Percentiles rank a stretch among this genome's conserved stretches.
These are phyloP conservation scores for Hyaloperonospora brassicae DNA, from an alignment of 352 stramenopile genomes.

Conservation along the genomic window DNA sequence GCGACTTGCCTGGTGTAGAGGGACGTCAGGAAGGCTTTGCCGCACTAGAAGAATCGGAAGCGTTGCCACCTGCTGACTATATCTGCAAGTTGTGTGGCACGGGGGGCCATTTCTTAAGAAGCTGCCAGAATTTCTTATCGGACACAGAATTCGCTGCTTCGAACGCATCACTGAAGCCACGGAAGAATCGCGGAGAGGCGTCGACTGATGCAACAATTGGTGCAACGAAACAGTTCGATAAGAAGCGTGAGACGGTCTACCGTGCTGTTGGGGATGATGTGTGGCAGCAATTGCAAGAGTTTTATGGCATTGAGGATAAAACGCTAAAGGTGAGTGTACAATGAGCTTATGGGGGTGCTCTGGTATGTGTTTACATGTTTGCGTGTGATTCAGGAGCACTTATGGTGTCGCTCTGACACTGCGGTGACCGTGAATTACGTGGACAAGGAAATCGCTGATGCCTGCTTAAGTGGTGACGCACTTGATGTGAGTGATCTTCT, in stretches of 20 bases:
- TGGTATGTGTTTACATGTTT: neutral
- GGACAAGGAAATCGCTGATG: slow-evolving; percentile 50
- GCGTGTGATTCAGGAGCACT: slow-evolving; percentile 18
- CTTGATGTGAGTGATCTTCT: slow-evolving; percentile 36
- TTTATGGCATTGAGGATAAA: slow-evolving; percentile 57
- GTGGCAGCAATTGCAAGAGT: slow-evolving; percentile 46
- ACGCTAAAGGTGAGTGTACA: slow-evolving; percentile 32
- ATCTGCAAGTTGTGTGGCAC: slow-evolving; percentile 67
- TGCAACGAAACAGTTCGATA: slow-evolving; percentile 23
- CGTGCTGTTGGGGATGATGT: slow-evolving; percentile 51
- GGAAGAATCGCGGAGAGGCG: slow-evolving; percentile 34
- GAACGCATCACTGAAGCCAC: slow-evolving; percentile 24
- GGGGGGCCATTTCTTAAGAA: slow-evolving; percentile 71
- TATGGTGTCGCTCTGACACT: slow-evolving; percentile 76
- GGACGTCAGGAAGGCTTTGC: slow-evolving; percentile 44
- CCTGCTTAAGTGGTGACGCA: slow-evolving; percentile 59
- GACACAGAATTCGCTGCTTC: slow-evolving; percentile 32
- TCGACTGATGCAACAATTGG: slow-evolving; percentile 2
- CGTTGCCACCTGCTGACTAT: slow-evolving; percentile 47
- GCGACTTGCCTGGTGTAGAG: slow-evolving; percentile 39
- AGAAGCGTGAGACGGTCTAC: slow-evolving; percentile 66
- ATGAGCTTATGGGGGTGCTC: neutral
- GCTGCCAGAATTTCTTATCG: slow-evolving; percentile 50
- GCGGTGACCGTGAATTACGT: slow-evolving; percentile 77
- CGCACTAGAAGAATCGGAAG: slow-evolving; percentile 38